Conservation (phyloP, 2,329 filamentous ascomycete species). For the Sordariomycetes sp. region DNA sequence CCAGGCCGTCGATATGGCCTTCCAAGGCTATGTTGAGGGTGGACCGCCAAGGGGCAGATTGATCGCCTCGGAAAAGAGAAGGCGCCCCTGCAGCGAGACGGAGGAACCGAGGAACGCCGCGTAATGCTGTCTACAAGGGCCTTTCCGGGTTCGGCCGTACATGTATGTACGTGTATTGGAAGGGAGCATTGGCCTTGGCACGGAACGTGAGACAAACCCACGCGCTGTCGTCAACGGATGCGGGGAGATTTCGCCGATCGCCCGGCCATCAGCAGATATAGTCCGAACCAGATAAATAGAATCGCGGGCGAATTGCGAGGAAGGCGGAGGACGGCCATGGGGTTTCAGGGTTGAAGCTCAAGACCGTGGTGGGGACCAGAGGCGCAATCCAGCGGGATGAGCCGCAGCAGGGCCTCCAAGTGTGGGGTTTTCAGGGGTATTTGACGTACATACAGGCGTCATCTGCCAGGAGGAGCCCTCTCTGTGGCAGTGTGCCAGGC, state of each 20-base stretch:
- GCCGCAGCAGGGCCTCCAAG: neutral
- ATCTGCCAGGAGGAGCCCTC: no score
- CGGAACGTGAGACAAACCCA: neutral
- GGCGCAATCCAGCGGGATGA: neutral
- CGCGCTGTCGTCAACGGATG: neutral
- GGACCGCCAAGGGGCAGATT: neutral
- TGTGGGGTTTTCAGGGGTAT: neutral
- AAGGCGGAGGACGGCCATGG: neutral
- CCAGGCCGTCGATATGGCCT: neutral
- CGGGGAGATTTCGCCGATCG: neutral
- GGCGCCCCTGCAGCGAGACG: neutral
- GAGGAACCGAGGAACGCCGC: neutral
- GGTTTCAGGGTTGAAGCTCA: neutral
- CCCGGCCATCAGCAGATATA: neutral
- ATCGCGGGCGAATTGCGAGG: neutral
- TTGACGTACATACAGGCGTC: neutral
- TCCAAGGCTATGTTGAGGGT: neutral
- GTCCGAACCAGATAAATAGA: neutral
- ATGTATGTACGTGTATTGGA: no score
- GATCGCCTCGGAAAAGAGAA: neutral
- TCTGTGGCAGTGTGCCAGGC: no score
- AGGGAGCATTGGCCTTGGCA: conserved; percentile 2
- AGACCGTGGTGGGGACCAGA: neutral
- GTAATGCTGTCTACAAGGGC: neutral
- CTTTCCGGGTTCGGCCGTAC: neutral